These are phyloP conservation scores for Didymella lethalis DNA, from an alignment of 2,329 filamentous ascomycete species.

Conservation along the genomic window DNA sequence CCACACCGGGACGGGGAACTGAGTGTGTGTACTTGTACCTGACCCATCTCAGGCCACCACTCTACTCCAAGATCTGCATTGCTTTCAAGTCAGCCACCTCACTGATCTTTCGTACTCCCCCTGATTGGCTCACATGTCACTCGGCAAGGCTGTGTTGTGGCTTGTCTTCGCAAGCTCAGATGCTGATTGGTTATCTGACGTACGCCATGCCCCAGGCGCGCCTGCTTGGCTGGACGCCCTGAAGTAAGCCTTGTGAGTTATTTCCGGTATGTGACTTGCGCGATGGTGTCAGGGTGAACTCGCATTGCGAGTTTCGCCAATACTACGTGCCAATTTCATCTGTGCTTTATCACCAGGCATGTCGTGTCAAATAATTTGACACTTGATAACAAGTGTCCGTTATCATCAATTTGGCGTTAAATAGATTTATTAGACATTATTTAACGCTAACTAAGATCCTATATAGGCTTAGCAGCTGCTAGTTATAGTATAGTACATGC, in stretches of 20 bases:
- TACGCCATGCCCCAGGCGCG: neutral
- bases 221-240: neutral
- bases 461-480: no score
- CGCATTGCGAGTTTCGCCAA: no score
- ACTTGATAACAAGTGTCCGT: no score
- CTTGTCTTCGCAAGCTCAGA: neutral
- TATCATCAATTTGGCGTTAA: no score
- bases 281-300: no score
- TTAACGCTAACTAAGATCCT: no score
- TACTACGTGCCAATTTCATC: no score
- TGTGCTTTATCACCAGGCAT: no score
- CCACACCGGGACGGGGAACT: neutral
- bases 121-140: neutral
- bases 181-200: neutral
- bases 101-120: no score
- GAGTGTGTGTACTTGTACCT: neutral
- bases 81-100: neutral
- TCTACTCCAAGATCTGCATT: neutral
- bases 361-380: no score
- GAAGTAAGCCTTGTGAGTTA: neutral
- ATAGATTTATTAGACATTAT: no score
- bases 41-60: neutral
- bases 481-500: no score
- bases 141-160: neutral
- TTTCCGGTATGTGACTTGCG: neutral